These are phyloP conservation scores for Phyllosticta citrichinensis DNA, from an alignment of 2,329 filamentous ascomycete genomes.

Conservation along the genomic window DNA sequence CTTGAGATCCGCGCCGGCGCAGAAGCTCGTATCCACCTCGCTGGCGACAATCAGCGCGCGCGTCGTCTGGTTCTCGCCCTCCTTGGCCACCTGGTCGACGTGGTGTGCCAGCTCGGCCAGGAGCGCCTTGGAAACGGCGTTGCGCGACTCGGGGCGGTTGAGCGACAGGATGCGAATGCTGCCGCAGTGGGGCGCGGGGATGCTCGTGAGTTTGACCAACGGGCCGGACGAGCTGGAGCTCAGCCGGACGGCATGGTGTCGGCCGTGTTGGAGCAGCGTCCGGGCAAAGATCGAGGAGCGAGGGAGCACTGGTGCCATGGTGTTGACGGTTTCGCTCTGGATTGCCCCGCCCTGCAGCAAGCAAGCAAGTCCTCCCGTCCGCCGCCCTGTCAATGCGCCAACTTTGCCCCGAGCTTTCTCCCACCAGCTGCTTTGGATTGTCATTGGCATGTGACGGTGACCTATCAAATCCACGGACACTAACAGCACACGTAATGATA, in stretches of 20 bases:
- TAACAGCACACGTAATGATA: too few relatives aligned
- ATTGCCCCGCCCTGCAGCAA: neutral
- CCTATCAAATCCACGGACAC: neutral
- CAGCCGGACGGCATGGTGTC: neutral
- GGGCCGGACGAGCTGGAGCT: conserved; percentile 21
- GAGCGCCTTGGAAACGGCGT: conserved; percentile 77
- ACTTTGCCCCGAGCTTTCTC: neutral
- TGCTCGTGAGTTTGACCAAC: conserved; percentile 59
- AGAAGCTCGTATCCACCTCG: conserved; percentile 79
- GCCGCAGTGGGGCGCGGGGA: conserved; percentile 69
- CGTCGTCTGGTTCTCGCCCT: conserved; percentile 50
- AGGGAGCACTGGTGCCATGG: conserved; percentile 4
- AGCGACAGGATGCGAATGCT: conserved; percentile 82
- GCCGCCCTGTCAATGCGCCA: neutral
- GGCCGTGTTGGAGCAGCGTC: neutral
- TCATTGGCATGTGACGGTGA: neutral
- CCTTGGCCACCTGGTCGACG: conserved; percentile 58
- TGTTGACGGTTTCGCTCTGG: neutral
- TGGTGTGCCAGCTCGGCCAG: conserved; percentile 62
- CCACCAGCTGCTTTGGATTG: neutral
- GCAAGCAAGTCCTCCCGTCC: neutral
- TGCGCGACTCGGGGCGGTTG: conserved; percentile 74
- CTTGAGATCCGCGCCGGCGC: conserved; percentile 89
- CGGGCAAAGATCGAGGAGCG: conserved; percentile 2
- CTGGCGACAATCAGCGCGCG: conserved; percentile 76